These are phyloP conservation scores for Knoxia roxburghii DNA, from an alignment of 257 asterid genomes.

Conservation along the genomic window DNA sequence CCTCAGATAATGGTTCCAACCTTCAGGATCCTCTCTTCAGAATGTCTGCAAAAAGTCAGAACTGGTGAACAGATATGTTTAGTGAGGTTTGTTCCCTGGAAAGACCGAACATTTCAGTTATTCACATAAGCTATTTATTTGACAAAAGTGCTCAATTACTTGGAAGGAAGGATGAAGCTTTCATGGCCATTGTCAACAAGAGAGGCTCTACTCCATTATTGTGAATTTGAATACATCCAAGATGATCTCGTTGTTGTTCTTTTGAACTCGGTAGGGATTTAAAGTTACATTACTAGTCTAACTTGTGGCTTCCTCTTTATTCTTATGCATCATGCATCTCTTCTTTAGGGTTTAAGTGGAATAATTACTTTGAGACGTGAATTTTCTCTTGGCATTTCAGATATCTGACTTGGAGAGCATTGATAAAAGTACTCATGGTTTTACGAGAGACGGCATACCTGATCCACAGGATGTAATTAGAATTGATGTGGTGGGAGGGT, in stretches of 20 bases:
- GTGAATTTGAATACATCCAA: constrained; percentile 64
- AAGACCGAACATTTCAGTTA: not conserved
- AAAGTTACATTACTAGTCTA: not conserved
- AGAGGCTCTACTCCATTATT: constrained; percentile 65
- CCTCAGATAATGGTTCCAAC: constrained; percentile 72
- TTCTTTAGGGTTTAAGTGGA: not conserved
- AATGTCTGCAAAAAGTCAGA: constrained; percentile 52
- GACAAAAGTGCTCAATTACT: constrained; percentile 37
- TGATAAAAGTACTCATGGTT: constrained; percentile 55
- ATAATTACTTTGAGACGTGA: not conserved
- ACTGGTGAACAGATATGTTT: constrained; percentile 73
- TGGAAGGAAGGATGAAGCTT: constrained; percentile 92
- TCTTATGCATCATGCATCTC: not conserved
- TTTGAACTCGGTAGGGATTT: constrained; percentile 59
- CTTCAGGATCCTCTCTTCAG: constrained; percentile 53
- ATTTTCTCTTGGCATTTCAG: constrained; percentile 31
- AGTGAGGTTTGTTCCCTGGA: constrained; percentile 54
- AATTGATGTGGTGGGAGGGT: constrained; percentile 81
- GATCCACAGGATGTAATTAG: constrained; percentile 64
- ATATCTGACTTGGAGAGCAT: constrained; percentile 59
- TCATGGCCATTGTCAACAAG: constrained; percentile 90
- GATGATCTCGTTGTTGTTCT: constrained; percentile 73
- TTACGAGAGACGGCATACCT: constrained; percentile 58
- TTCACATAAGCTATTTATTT: constrained; percentile 12
- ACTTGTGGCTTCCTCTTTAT: not conserved